Evolutionary conservation across 176 grass and related monocot genomes (phyloP), one percentile per base, ranked within the genome.

Genomic region (Oryza rufipogon): DNA sequence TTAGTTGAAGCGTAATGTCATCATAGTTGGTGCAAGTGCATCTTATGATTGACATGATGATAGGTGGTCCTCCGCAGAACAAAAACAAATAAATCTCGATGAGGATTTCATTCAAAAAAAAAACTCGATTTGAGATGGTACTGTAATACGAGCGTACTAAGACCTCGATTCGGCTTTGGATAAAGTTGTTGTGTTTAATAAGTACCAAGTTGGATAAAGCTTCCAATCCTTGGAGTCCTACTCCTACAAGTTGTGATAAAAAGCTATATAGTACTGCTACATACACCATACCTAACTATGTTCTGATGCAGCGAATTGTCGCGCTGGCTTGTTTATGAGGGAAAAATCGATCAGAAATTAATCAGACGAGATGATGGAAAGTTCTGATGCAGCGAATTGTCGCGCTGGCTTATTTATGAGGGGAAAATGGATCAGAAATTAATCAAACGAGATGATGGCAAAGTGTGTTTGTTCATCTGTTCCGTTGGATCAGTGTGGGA

Each of bases 1-100:
- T 81, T 87, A 41, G 86, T 77, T 87, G 79, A 58, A 30, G 42
- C 7, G 86, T 81, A 81, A 66, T 61, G 61, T 76, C 79, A 14
- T 63, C 51, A 48, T 51, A 64, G 86, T 77, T 41, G 86, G 79
- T 71, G 79, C 73, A 82, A 77, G 39, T 82, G 86, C 79, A 15
- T 47, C 5, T 70, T 48, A 72, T 54, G 65, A 87, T 64, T 82
- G 73, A 77, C 86, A 25, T 41, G 46, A 64, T 71, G 66, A 87
- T 82, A 30, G 64, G 26, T 34, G 25, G 75, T 19, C 51, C 49
- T 44, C 65, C 41, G 41, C 14, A 74, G 42, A 20, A 13, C 17
- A 64, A 60, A 22, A 60, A 71, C 36, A 39, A 58, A 47, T 64
- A 71, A 16, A 32, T 39, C 73, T 16, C 6, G 5, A 41, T 11